phyloP scores from a whole-genome alignment of 2,329 filamentous ascomycete species.

The Aspergillus tanneri region DNA sequence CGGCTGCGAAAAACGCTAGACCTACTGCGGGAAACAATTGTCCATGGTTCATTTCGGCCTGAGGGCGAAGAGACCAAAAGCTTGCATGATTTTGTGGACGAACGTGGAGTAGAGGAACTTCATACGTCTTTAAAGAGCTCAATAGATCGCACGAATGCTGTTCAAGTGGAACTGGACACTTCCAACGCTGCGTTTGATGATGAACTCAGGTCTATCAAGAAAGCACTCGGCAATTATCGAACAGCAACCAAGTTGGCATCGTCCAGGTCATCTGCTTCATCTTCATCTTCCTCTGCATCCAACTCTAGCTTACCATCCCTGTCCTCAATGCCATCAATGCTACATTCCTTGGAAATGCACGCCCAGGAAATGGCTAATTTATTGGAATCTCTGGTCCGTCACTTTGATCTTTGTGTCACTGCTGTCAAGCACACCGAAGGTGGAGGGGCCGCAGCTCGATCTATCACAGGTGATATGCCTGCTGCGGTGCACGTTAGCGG shows the following conservation, averaged over 20 bases:
- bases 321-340: constrained; percentile 52
- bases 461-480: constrained; percentile 62
- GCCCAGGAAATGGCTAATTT: constrained; percentile 80
- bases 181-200: constrained; percentile 68
- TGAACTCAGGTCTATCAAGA: constrained; percentile 66
- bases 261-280: constrained; percentile 37
- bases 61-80: constrained; percentile 51
- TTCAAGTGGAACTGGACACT: constrained; percentile 57
- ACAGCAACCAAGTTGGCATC: constrained; percentile 40
- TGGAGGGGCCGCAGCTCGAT: constrained; percentile 67
- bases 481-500: constrained; percentile 48
- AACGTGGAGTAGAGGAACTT: constrained; percentile 59
- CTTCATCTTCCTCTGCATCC: constrained; percentile 34
- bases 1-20: constrained; percentile 57
- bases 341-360: constrained; percentile 67
- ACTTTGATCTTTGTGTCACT: constrained; percentile 91
- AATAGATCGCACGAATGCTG: constrained; percentile 60
- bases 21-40: constrained; percentile 56
- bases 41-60: constrained; percentile 57
- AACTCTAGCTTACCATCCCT: constrained; percentile 35
- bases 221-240: constrained; percentile 51
- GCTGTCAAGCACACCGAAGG: constrained; percentile 89
- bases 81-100: constrained; percentile 67
- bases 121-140: constrained; percentile 56
- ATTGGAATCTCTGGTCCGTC: constrained; percentile 75